Base-by-base conservation (phyloP, 1,139 yeast genomes). In the Waltiozyma sp. region DNA sequence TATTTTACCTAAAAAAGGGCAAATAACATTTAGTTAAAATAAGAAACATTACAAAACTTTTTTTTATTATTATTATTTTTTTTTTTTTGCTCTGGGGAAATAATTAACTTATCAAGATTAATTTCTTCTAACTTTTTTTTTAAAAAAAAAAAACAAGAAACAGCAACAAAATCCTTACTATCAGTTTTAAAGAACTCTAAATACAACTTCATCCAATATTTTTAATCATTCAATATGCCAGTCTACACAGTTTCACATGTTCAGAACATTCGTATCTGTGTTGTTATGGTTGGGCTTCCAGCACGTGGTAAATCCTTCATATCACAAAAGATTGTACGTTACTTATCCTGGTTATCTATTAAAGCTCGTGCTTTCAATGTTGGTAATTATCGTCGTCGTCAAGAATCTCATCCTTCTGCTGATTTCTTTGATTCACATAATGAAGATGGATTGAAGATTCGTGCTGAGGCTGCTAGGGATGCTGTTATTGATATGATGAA, bases 331-430 rank as follows among this genome's bases (percentile, higher is more conserved):
- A 65, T 91, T 44, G 95, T 89, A 36, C 73, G 97, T 42, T 91
- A 89, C 59, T 70, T 91, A 45, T 79, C 88, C 39, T 91, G 98
- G 98, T 71, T 89, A 38, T 84, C 95, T 3, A 84, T 91, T 46
- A 77, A 77, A 47, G 87, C 96, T 37, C 80, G 80, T 58, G 83
- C 91, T 46, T 91, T 91, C 66, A 88, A 88, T 57, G 95, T 89
- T 19, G 96, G 97, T 15, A 72, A 73, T 38, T 88, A 86, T 59
- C 74, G 96, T 50, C 76, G 96, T 46, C 67, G 72, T 48, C 70
- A 75, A 35, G 67, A 70, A 23, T 69, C 75, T 2, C 76, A 73
- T 42, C 82, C 83, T 3, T 63, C 70, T 31, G 93, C 95, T 1
- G 83, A 76, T n/a, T 87, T 87, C 56, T 88, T 87, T 57, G 82